Evolutionary conservation across 768 basidiomycete species (phyloP), one percentile per base, ranked within the genome.

Genomic region (Serendipita vermifera): DNA sequence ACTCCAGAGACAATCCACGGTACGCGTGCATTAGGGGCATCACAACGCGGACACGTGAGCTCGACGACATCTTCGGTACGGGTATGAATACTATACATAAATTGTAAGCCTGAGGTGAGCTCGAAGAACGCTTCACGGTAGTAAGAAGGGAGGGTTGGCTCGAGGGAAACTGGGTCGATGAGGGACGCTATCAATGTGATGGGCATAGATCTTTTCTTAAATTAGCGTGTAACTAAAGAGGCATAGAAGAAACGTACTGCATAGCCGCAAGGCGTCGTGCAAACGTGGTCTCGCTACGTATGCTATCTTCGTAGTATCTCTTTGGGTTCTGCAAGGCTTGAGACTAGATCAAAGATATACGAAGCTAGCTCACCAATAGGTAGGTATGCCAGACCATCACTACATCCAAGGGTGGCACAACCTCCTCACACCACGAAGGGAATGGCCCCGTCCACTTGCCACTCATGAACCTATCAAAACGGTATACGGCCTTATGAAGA

Each of bases 311-410:
- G 32, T 51, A 26, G 29, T 51, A 51, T 31, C n/a, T 31, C 1
- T 15, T 22, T 22, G 46, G 46, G 17, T 51, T 51, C 46, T 51
- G 46, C 26, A 31, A 24, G 4, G 24, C 24, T 11, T 15, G 11
- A n/a, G 27, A 22, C 26, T 24, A 26, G 11, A 11, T 20, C 17
- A 26, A 51, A 9, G 22, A 51, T 26, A 22, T n/a, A n/a, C 39
- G 27, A 26, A 5, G 39, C 5, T 26, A 11, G 11, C 46, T 20
- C 31, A 57, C 56, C 29, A 62, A 55, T 46, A 62, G 36, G 57
- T 62, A 62, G 2, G 57, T 57, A 33, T 62, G 61, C 61, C 61
- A 62, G 22, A 62, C 61, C 61, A 62, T 62, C n/a, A 58, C 26
- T 3, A 62, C 57, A 46, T 62, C 61, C 27, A 60, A 35, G 20